Conservation (phyloP, 805 yeast genomes). For the Kurtzmaniella cleridarum region DNA sequence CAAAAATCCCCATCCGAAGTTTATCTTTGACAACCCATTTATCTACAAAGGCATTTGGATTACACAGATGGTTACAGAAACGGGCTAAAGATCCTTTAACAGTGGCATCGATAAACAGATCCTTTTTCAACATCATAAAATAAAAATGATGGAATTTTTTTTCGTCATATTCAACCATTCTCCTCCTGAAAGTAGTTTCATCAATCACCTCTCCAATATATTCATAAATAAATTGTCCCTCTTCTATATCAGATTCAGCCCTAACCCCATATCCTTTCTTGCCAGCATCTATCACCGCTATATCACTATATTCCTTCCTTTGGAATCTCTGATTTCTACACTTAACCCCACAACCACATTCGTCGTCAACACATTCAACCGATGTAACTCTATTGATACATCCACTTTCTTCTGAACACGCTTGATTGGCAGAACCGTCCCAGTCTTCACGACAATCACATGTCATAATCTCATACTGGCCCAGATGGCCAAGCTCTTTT, state of each 20-base stretch:
- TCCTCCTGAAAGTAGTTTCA: constrained; percentile 63
- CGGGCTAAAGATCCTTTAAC: constrained; percentile 82
- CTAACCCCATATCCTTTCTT: constrained; percentile 87
- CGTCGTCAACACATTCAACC: constrained; percentile 78
- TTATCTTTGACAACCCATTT: constrained; percentile 95
- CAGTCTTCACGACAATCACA: constrained; percentile 75
- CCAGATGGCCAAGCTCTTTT: constrained; percentile 61
- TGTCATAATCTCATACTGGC: constrained; percentile 78
- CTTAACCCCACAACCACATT: constrained; percentile 64
- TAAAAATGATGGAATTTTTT: constrained; percentile 76
- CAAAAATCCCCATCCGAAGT: constrained; percentile 90
- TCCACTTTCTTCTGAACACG: constrained; percentile 82
- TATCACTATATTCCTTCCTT: constrained; percentile 60
- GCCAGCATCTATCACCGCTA: constrained; percentile 81
- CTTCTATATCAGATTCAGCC: constrained; percentile 53
- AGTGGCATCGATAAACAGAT: constrained; percentile 94
- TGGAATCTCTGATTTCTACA: constrained; percentile 92
- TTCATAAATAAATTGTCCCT: constrained; percentile 77
- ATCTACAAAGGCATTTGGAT: constrained; percentile 91
- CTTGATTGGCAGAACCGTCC: constrained; percentile 39
- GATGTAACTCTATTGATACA: constrained; percentile 91
- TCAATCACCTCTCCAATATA: constrained; percentile 93
- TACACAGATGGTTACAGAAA: constrained; percentile 92
- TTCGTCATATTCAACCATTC: constrained; percentile 71
- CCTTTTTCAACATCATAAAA: constrained; percentile 92